Base-by-base conservation (phyloP, 192 early-diverging fungal genomes). In the Allomyces javanicus region DNA sequence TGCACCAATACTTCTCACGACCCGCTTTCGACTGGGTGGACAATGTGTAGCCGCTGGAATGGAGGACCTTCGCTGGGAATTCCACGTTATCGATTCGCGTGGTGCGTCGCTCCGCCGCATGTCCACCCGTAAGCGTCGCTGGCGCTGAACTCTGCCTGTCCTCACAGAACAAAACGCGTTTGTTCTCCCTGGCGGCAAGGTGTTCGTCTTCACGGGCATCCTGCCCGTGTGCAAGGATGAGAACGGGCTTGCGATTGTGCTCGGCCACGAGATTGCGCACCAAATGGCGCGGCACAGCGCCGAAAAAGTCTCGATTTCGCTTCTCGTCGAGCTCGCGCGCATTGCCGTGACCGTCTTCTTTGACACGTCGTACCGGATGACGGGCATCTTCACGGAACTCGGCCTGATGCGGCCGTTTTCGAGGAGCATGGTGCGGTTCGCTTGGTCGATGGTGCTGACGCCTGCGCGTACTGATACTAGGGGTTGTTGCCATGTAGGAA, bases 171-270 rank as follows among this genome's bases (percentile, higher is more conserved):
- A 74, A 68, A 98, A 96, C 74, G 95, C 95, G 4, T 95, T 98
- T 75, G 94, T 96, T 10, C 74, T 95, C 61, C 93, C 96, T 1
- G 92, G 91, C 44, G 92, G 92, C 43, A 93, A 94, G 74, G 87
- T 98, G 0, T 98, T 98, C 83, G 96, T 98, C 33, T 98, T 96
- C 68, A 91, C 91, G 24, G 96, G 96, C 5, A 83, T 98, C 22
- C 76, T 98, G 4, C 86, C 87, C 2, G 76, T 98, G 25, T 82
- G 83, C 0, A 65, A 78, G 63, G 83, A 89, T 72, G 89, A 92
- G 72, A 81, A 88, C 71, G 93, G 92, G 10, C 70, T 98, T 72
- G 96, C 96, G 9, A 88, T 94, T 0, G 92, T 98, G 3, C 70
- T 98, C 24, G 88, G 91, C 0, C 96, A 98, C 70, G 96, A 98